These are phyloP conservation scores for Pseudogymnoascus sp. DNA, from an alignment of 2,329 filamentous ascomycete genomes.

Conservation along the genomic window DNA sequence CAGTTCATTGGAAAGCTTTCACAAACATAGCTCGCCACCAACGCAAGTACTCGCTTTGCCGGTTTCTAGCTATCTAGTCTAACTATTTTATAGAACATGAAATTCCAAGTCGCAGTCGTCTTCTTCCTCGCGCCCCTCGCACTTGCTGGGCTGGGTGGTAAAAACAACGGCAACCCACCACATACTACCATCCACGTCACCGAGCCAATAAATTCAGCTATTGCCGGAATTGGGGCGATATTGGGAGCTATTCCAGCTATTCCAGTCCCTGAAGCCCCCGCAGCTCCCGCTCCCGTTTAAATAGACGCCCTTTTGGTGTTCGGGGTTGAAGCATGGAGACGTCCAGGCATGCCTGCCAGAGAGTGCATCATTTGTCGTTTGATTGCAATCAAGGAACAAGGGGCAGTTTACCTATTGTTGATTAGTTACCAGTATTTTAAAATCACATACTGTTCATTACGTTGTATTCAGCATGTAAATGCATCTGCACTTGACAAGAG, in stretches of 20 bases:
- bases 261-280: too few species aligned
- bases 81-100: background rate
- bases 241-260: background rate
- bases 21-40: background rate
- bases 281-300: background rate
- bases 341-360: background rate
- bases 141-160: background rate
- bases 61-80: background rate
- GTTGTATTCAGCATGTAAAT: background rate
- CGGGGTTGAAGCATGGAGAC: background rate
- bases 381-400: background rate
- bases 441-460: background rate
- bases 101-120: background rate
- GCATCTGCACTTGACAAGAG: too few species aligned
- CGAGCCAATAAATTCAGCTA: background rate
- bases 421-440: background rate
- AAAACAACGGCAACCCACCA: too few species aligned
- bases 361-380: background rate
- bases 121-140: background rate
- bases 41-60: background rate
- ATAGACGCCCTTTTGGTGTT: background rate
- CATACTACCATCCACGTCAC: background rate
- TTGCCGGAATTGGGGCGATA: background rate
- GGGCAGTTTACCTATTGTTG: background rate
- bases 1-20: background rate